A percentile compares a stretch with the other conserved stretches of the same genome.
phyloP scores from a whole-genome alignment of 805 yeast species.

The Wickerhamomyces queroliae region DNA sequence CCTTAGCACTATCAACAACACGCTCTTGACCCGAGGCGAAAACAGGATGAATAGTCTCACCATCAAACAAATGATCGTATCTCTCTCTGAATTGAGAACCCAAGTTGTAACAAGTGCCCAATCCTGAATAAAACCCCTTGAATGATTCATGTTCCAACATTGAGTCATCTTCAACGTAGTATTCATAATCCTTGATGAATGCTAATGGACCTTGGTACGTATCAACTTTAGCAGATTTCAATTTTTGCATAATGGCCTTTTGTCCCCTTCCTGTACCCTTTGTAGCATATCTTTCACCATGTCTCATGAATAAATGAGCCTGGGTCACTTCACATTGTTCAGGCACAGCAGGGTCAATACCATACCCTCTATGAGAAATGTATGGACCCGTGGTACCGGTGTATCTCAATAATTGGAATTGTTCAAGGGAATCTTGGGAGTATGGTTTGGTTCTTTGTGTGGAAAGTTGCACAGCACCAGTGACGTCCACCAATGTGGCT shows the following conservation, averaged over 20 bases:
- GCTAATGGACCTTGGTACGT: slow-evolving; percentile 42
- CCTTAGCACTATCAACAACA: slow-evolving; percentile 39
- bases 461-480: background rate
- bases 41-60: slow-evolving; percentile 33
- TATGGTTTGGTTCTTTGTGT: slow-evolving; percentile 8
- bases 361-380: slow-evolving; percentile 44
- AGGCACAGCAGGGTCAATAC: slow-evolving; percentile 44
- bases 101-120: slow-evolving; percentile 34
- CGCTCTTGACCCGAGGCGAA: slow-evolving; percentile 44
- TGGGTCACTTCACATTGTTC: slow-evolving; percentile 51
- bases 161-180: slow-evolving; percentile 34
- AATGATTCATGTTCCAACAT: slow-evolving; percentile 36
- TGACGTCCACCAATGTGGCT: too few species aligned
- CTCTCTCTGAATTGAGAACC: slow-evolving; percentile 39
- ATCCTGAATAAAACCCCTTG: slow-evolving; percentile 41
- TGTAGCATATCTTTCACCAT: slow-evolving; percentile 75
- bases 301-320: slow-evolving; percentile 67
- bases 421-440: slow-evolving; percentile 14
- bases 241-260: slow-evolving; percentile 21
- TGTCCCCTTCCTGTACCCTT: slow-evolving; percentile 26
- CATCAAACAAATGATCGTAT: slow-evolving; percentile 36
- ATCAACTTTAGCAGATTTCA: slow-evolving; percentile 30
- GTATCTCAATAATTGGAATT: slow-evolving; percentile 29
- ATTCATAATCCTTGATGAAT: slow-evolving; percentile 51
- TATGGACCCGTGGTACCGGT: slow-evolving; percentile 58